Percentiles rank a stretch among this genome's conserved stretches.
These are phyloP conservation scores for Solanum hybrid DNA, from an alignment of 305 asterid genomes.

Conservation along the genomic window DNA sequence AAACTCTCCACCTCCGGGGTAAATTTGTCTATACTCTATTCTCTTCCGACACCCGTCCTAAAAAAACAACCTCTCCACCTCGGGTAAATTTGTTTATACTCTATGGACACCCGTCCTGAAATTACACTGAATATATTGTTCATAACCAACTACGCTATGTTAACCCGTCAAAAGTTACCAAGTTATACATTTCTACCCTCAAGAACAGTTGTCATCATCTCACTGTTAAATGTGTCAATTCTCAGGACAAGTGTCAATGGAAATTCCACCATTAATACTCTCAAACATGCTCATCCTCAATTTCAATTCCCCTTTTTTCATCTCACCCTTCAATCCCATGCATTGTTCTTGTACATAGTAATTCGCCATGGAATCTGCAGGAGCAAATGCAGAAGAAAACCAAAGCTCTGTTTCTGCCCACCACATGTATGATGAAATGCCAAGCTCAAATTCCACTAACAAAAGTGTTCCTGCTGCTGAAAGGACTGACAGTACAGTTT, in stretches of 20 bases:
- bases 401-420: neutral
- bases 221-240: neutral
- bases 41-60: neutral
- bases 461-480: neutral
- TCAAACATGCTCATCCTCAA: neutral
- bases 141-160: accelerated
- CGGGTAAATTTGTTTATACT: neutral
- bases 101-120: no score
- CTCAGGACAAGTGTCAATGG: neutral
- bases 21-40: no score
- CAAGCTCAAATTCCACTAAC: neutral
- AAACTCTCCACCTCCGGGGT: neutral
- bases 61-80: neutral
- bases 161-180: neutral
- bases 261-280: neutral
- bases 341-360: neutral
- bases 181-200: neutral
- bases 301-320: neutral
- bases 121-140: no score
- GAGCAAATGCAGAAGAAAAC: neutral
- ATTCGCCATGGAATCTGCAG: neutral
- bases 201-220: neutral
- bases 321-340: neutral
- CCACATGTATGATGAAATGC: neutral
- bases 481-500: neutral